Percentiles rank a stretch among this genome's conserved stretches.
These are phyloP conservation scores for Pseudotsuga menziesii DNA, from an alignment of 75 land plant species.

Conservation along the genomic window DNA sequence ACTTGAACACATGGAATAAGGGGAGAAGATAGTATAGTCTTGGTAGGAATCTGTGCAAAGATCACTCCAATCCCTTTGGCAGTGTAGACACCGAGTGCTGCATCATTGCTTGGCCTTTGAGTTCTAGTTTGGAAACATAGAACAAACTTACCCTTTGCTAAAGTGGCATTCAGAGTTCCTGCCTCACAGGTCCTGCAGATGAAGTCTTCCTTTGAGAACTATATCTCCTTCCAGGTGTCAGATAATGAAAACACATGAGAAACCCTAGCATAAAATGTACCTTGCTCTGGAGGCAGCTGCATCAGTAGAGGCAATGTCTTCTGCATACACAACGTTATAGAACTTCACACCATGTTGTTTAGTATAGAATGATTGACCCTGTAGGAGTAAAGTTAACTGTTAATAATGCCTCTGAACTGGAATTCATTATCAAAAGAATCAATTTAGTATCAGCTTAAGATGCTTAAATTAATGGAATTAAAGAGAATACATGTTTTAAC, in stretches of 20 bases:
- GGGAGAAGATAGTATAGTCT: slow-evolving; percentile 15
- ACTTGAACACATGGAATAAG: slow-evolving; percentile 36
- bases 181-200: slow-evolving; percentile 29
- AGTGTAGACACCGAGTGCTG: slow-evolving; percentile 16
- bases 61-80: slow-evolving; percentile 29
- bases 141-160: slow-evolving; percentile 44
- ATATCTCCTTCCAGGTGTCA: not conserved
- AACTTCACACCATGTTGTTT: slow-evolving; percentile 15
- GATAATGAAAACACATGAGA: not conserved
- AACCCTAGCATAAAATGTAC: slow-evolving; percentile 5
- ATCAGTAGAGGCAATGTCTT: slow-evolving; percentile 27
- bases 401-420: not conserved
- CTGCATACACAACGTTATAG: slow-evolving; percentile 28
- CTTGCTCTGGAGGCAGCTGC: slow-evolving; percentile 26
- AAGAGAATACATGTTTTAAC: slow-evolving; percentile 10
- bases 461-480: not conserved
- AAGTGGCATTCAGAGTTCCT: slow-evolving; percentile 34
- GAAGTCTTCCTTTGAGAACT: slow-evolving; percentile 6
- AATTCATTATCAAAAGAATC: not conserved
- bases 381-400: not conserved
- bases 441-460: too few species aligned
- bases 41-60: slow-evolving; percentile 30
- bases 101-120: slow-evolving; percentile 25
- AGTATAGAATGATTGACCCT: slow-evolving; percentile 36
- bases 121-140: slow-evolving; percentile 34